Base-by-base conservation (phyloP, 495 filamentous ascomycete species). In the Neurospora tetrasperma region DNA sequence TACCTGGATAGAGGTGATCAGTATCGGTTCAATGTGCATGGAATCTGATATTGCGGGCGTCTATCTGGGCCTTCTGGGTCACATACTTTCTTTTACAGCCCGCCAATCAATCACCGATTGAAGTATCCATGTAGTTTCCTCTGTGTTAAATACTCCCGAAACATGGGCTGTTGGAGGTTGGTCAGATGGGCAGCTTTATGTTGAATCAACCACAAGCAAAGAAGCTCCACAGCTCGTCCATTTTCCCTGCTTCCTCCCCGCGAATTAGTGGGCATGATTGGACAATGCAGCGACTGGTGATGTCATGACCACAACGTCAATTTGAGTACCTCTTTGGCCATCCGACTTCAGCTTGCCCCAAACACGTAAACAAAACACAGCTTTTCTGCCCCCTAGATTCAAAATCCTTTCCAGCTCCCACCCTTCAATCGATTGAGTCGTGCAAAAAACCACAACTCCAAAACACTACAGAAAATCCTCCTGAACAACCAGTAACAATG, bases 1-100 rank as follows among this genome's bases (percentile, higher is more conserved):
- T 88, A 90, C 83, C 76, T 92, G 74, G 89, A 90, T 75, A 81
- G 88, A 10, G 85, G 84, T 68, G 90, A 92, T 54, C 74, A 84
- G 75, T 92, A 86, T 78, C 72, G 77, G 44, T 91, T 91, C 74
- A 77, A 77, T n/a, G 88, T 90, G 2, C 44, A 59, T 40, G 66
- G 41, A 31, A 62, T 3, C 16, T 44, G 44, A 54, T 8, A 10
- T 11, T 6, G 4, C 5, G 4, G 39, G 39, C 0, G 7, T 9
- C 1, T 9, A 40, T 1, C 6, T 40, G 39, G 39, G 39, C 39
- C 39, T 39, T 40, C 1, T 40, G 1, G 39, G 39, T 8, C 39
- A 8, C 39, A 8, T 9, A 8, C 39, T 40, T 40, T 40, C 7
- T 40, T 9, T 8, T 40, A 31, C 39, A 0, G 39, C 1, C 7